Evolutionary conservation across 345 rosid genomes (phyloP).

Genomic region (Brassica juncea): DNA sequence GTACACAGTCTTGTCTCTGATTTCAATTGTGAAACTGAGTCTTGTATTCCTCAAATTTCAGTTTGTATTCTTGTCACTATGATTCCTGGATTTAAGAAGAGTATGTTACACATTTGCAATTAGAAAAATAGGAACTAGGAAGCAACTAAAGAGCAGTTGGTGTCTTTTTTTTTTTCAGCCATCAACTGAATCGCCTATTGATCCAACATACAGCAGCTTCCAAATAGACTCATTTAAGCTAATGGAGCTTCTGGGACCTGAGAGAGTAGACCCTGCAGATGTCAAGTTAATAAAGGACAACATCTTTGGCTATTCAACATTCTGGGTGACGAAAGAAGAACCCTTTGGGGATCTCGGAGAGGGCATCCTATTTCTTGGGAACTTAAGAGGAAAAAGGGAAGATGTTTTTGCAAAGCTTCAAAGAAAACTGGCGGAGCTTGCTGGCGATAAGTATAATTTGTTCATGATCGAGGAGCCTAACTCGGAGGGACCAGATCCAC

Average conservation of each 20-base stretch:
- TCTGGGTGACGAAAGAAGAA: conserved; percentile 98
- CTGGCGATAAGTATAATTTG: conserved; percentile 75
- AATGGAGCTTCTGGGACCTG: conserved; percentile 97
- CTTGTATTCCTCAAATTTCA: neutral
- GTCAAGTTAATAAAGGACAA: conserved; percentile 78
- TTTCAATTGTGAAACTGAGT: conserved; percentile 1
- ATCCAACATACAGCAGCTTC: conserved; percentile 65
- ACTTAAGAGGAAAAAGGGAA: conserved; percentile 78
- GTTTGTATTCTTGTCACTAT: neutral
- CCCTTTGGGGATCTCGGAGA: conserved; percentile 91
- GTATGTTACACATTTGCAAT: neutral
- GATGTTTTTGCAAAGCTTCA: conserved; percentile 83
- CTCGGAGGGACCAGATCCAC: conserved; percentile 88
- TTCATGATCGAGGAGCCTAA: conserved; percentile 98
- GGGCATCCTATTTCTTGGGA: conserved; percentile 88
- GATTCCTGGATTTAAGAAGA: neutral
- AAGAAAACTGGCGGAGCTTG: conserved; percentile 59
- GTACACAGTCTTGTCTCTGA: conserved; percentile 35
- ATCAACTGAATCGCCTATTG: conserved; percentile 62
- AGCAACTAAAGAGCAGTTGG: conserved; percentile 14
- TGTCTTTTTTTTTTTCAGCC: conserved; percentile 49
- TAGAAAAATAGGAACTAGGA: neutral
- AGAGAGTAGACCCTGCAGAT: conserved; percentile 84
- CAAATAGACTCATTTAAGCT: conserved; percentile 89
- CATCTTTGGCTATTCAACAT: conserved; percentile 88